Evolutionary conservation across 176 grass and related monocot species (phyloP).

Genomic region (Tuctoria greenei): DNA sequence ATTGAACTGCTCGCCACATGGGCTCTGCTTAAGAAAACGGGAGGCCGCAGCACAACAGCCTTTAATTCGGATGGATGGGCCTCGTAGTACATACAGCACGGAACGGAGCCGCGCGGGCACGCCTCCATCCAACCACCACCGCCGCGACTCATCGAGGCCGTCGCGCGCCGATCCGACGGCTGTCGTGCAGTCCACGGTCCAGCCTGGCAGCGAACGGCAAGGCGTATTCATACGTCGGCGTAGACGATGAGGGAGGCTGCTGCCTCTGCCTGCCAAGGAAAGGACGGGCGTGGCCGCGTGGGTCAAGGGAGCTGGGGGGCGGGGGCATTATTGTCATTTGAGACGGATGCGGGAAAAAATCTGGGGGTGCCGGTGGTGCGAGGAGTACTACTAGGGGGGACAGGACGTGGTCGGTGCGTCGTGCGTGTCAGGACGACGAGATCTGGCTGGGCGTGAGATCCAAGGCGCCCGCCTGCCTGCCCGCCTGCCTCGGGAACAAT

Average conservation of each 20-base stretch:
- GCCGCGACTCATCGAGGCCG: neutral
- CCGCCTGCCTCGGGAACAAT: too few species aligned
- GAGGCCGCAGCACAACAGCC: slow-evolving; percentile 18
- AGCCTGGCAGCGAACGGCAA: neutral
- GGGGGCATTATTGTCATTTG: slow-evolving; percentile 15
- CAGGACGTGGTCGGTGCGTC: slow-evolving; percentile 37
- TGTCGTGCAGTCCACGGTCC: neutral
- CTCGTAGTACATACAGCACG: too few species aligned
- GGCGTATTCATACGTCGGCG: slow-evolving; percentile 11
- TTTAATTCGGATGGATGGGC: neutral
- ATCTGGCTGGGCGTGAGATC: slow-evolving; percentile 37
- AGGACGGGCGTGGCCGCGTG: neutral
- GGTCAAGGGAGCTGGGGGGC: slow-evolving; percentile 1
- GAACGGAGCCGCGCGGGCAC: neutral
- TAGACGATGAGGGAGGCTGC: neutral
- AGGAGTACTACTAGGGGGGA: neutral
- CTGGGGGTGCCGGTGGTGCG: neutral
- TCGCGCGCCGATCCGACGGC: neutral
- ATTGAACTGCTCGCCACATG: neutral
- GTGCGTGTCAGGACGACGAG: slow-evolving; percentile 37
- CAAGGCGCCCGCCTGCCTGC: slow-evolving; percentile 22
- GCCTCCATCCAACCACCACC: neutral
- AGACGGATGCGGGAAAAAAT: neutral
- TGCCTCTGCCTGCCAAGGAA: neutral
- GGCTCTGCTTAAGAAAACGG: neutral